Evolutionary conservation across 805 yeast species (phyloP).

Genomic region (Nakazawaea peltata): DNA sequence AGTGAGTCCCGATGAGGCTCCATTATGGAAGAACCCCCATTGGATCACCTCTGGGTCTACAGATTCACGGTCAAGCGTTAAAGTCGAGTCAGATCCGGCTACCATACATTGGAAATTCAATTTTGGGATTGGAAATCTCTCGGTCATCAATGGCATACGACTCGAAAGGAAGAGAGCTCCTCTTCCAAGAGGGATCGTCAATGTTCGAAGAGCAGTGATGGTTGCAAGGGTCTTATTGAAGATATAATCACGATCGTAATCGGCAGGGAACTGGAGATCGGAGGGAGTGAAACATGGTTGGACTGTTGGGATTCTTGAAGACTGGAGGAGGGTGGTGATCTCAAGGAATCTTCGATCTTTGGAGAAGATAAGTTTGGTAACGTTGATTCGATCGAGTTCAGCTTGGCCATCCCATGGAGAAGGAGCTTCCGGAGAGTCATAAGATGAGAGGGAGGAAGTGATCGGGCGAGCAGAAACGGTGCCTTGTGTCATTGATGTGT

Average conservation of each 20-base stretch:
- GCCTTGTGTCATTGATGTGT: too few species aligned
- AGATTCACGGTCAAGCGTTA: slow-evolving; percentile 47
- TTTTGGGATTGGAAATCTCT: slow-evolving; percentile 71
- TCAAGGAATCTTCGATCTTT: slow-evolving; percentile 77
- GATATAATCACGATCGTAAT: slow-evolving; percentile 22
- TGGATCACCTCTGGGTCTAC: slow-evolving; percentile 33
- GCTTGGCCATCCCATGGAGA: slow-evolving; percentile 65
- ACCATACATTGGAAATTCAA: slow-evolving; percentile 62
- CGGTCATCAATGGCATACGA: slow-evolving; percentile 73
- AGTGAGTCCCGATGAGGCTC: slow-evolving; percentile 79
- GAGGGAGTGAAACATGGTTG: slow-evolving; percentile 27
- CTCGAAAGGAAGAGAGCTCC: slow-evolving; percentile 66
- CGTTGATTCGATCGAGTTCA: slow-evolving; percentile 58
- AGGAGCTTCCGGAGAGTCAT: slow-evolving; percentile 36
- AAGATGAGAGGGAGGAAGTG: too few species aligned
- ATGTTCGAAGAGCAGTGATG: slow-evolving; percentile 59
- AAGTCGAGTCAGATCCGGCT: slow-evolving; percentile 57
- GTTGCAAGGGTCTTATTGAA: slow-evolving; percentile 53
- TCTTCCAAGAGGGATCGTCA: slow-evolving; percentile 71
- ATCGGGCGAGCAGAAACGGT: too few species aligned
- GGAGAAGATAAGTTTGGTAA: slow-evolving; percentile 67
- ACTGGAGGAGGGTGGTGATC: slow-evolving; percentile 62
- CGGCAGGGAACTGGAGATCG: slow-evolving; percentile 10
- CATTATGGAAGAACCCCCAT: slow-evolving; percentile 92
- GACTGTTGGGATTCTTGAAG: slow-evolving; percentile 56